Base-by-base conservation (phyloP, 1,139 yeast species). In the Yamadazyma kanchanaburiensis region DNA sequence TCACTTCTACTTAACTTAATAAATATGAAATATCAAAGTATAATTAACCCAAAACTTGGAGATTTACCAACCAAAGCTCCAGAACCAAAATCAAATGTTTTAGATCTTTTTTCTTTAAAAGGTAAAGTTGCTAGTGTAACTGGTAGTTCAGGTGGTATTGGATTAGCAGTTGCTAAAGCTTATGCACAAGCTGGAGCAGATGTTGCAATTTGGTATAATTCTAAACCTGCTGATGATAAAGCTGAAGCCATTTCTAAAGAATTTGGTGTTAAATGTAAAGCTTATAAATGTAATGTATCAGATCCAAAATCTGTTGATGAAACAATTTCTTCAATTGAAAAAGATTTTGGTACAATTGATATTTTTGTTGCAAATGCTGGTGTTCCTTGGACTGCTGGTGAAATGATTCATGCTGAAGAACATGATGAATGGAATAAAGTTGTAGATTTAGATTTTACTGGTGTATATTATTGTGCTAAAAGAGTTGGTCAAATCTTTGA, bases 321-420 rank as follows among this genome's bases (percentile, higher is more conserved):
- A 16, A 74, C 78, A 6, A 69, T 86, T 33, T 53, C 55, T 21
- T 74, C 74, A 49, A 82, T 80, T 39, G 77, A 70, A 45, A 47
- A 64, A 43, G 95, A 86, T 50, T 87, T 88, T 53, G 78, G 78
- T 22, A 76, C 78, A 38, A 80, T 87, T 45, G 96, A 87, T 52
- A 69, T 86, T 21, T 81, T 86, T 52, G 94, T 87, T 17, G 94
- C 95, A 49, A 87, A 87, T 55, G 96, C 96, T 15, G 96, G 96
- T 39, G 77, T 85, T 25, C 85, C 94, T 17, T 87, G 95, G 95
- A 72, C 79, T 21, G 74, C 77, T 15, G 95, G 94, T 15, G 69
- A 80, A 22, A 54, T 78, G 45, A 62, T 83, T 37, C 86, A 83
- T 33, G 74, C 68, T 14, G 64, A 66, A 39, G 69, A 64, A 23